Base-by-base conservation (phyloP, 495 filamentous ascomycete species). In the Neurospora cerealis region DNA sequence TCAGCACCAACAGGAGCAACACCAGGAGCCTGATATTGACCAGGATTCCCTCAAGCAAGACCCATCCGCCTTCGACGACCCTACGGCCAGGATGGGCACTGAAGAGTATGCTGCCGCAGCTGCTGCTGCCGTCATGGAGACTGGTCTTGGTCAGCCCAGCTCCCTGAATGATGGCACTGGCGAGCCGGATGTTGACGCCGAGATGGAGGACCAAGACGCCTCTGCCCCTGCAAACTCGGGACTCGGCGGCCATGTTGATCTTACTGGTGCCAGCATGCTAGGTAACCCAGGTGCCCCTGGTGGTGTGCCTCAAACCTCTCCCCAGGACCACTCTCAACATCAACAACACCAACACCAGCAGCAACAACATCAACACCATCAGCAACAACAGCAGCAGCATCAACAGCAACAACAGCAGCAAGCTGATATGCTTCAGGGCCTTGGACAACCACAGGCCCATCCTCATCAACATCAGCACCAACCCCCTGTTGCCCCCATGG, bases 41-140 rank as follows among this genome's bases (percentile, higher is more conserved):
- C 89, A 90, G 72, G 88, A 90, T 62, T 62, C 54, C 76, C 87
- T 88, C 9, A 87, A 88, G 76, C 86, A 87, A 76, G 83, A 89
- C 17, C 86, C 88, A 24, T 69, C 80, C 88, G 66, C 90, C 86
- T 78, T 90, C 87, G 81, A 87, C 82, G 75, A 77, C 72, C 54
- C 54, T 32, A 73, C 73, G 54, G 41, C 46, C 46, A 70, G 76
- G 11, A 79, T 81, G 77, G 73, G 70, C 2, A 84, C 88, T 32
- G 88, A 90, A 71, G 76, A 79, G 36, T 77, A 78, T 71, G 77
- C 81, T 19, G 83, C 83, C 13, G 83, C 82, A 40, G 82, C 82
- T 71, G 80, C 81, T 37, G 81, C 81, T 11, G 80, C 81, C 9
- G 79, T 80, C 36, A 80, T 82, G 72, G 80, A 80, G 69, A 79